A percentile compares a stretch with the other conserved stretches of the same genome.
These are phyloP conservation scores for Oryza longistaminata DNA, from an alignment of 176 grass and related monocot genomes.

Conservation along the genomic window DNA sequence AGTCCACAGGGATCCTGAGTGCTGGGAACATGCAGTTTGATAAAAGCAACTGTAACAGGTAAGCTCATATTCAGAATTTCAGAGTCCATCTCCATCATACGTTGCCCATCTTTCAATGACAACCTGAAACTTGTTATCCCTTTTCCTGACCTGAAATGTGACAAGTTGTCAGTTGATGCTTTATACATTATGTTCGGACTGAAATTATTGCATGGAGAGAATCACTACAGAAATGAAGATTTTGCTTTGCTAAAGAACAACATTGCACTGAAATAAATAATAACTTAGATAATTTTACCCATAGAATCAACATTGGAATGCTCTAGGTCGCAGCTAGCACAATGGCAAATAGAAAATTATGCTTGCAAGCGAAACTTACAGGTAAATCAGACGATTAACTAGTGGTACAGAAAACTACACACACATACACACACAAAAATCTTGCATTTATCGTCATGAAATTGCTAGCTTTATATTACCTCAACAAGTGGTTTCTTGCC, in stretches of 20 bases:
- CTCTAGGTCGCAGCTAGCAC: background rate
- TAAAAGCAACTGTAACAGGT: background rate
- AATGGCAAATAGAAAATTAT: background rate
- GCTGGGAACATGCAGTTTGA: background rate
- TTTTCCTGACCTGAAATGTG: slow-evolving; percentile 72
- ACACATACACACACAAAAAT: background rate
- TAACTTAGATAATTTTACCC: background rate
- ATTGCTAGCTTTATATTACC: slow-evolving; percentile 35
- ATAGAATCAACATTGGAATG: background rate
- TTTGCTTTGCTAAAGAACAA: slow-evolving; percentile 14
- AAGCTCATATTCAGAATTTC: slow-evolving; percentile 21
- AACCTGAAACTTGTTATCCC: slow-evolving; percentile 80
- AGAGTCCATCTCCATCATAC: slow-evolving; percentile 94
- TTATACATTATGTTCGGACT: background rate
- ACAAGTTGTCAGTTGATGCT: background rate
- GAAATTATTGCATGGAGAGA: slow-evolving; percentile 7
- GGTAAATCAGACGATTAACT: background rate
- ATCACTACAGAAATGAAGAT: background rate
- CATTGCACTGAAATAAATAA: background rate
- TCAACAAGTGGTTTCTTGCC: slow-evolving; percentile 91
- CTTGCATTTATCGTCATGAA: slow-evolving; percentile 15
- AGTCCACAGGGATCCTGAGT: slow-evolving; percentile 14
- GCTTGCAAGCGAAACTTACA: slow-evolving; percentile 20
- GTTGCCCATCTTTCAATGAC: slow-evolving; percentile 93
- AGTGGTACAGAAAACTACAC: background rate